These are phyloP conservation scores for Eimeria necatrix DNA, from an alignment of 169 alveolate genomes.

Conservation along the genomic window DNA sequence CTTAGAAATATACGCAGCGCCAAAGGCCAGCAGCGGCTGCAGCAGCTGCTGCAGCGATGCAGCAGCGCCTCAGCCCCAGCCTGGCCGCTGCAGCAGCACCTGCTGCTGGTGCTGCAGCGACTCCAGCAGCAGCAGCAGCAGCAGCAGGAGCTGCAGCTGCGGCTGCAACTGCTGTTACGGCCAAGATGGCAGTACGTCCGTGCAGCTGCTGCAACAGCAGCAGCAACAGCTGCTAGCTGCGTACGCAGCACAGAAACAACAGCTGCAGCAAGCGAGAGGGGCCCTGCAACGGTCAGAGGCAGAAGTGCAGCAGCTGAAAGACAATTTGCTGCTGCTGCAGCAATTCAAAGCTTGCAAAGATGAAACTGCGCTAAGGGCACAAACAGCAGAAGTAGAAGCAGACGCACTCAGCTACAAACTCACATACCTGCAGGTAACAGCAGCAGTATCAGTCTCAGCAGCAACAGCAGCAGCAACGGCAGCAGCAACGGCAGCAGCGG, in stretches of 20 bases:
- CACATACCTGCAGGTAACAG: conserved; percentile 1
- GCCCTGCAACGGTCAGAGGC: neutral
- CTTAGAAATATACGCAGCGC: neutral
- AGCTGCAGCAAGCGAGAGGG: conserved; percentile 26
- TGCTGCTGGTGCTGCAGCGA: neutral
- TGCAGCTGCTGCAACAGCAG: conserved; percentile 60
- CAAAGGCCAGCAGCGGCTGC: conserved; percentile 8
- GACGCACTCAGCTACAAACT: neutral
- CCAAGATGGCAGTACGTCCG: neutral
- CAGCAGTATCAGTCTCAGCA: neutral
- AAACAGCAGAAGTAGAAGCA: conserved; percentile 14
- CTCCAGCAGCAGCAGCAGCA: conserved; percentile 21
- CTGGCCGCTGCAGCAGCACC: neutral
- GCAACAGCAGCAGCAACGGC: neutral
- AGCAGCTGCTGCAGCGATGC: conserved; percentile 30
- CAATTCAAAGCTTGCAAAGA: neutral
- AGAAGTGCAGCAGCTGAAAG: neutral
- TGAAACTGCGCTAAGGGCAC: neutral
- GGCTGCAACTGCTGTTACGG: conserved; percentile 24
- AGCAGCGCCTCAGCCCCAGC: neutral
- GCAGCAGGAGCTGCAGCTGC: neutral
- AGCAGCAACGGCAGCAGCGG: conserved; percentile 2
- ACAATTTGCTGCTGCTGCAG: conserved; percentile 4
- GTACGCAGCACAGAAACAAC: conserved; percentile 2
- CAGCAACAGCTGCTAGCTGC: conserved; percentile 53